Evolutionary conservation across 1,139 yeast genomes (phyloP), one percentile per base, ranked within the genome.

Genomic region (Yamadazyma kanchanaburiensis): DNA sequence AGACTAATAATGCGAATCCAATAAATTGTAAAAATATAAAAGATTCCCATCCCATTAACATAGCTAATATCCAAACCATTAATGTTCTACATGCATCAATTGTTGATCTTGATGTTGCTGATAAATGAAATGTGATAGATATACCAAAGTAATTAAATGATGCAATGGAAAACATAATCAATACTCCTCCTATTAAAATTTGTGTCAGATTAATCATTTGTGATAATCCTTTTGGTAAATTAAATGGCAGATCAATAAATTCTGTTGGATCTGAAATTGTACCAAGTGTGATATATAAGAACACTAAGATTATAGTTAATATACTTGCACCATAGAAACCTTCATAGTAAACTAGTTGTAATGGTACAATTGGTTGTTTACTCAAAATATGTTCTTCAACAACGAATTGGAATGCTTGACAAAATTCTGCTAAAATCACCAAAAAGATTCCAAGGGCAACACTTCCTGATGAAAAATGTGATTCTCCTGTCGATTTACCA

Each of bases 51-150:
- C 94, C 94, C 45, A 84, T 52, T n/a, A 58, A 32, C 34, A 84
- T 59, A 0, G 94, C 86, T n/a, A 81, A 70, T 1, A 78, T 30
- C 94, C 94, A 85, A 13, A 85, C 89, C 23, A 82, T 59, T 24
- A 83, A 58, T 0, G 94, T 84, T 45, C 94, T 69, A 39, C 85
- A 80, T 0, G 89, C 80, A 48, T 85, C 94, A 26, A 85, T 74
- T 2, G 94, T 85, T 12, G 88, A 77, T 48, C 94, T 67, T 3
- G 91, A 70, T 0, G 94, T 84, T 21, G 94, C 94, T 31, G 84
- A 78, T 31, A 83, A 54, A 30, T 61, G 58, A 30, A 74, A 70
- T 3, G 94, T 85, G 26, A 85, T 64, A 4, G 86, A 70, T 27
- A 84, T 70, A 0, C 95, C 95, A 43, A 80, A 79, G 50, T 70